These are phyloP conservation scores for Kickxella alabastrina DNA, from an alignment of 192 early-diverging fungal genomes.

Conservation along the genomic window DNA sequence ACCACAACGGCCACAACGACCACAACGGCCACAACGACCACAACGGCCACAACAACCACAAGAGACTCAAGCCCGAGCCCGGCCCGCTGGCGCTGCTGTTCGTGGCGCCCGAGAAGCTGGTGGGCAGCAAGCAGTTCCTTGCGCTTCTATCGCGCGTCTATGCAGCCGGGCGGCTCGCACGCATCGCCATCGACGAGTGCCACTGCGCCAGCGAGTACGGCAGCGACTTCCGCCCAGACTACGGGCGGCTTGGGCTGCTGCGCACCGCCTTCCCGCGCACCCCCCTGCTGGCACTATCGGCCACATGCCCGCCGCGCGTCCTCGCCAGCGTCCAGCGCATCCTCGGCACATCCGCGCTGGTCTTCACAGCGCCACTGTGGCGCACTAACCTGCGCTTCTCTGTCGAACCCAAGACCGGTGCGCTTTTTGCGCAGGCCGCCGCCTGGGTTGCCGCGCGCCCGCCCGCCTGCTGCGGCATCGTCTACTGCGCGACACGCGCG, in stretches of 20 bases:
- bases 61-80: background rate
- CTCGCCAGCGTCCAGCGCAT: constrained; percentile 54
- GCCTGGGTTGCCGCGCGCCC: constrained; percentile 58
- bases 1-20: no score
- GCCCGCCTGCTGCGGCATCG: constrained; percentile 59
- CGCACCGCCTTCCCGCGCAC: constrained; percentile 56
- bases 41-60: no score
- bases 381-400: constrained; percentile 61
- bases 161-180: constrained; percentile 32
- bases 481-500: constrained; percentile 66
- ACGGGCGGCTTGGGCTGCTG: constrained; percentile 50
- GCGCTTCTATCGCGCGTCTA: constrained; percentile 45
- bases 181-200: constrained; percentile 55
- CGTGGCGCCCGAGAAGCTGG: constrained; percentile 55
- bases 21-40: no score
- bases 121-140: constrained; percentile 43
- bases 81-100: constrained; percentile 43
- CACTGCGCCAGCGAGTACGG: constrained; percentile 55
- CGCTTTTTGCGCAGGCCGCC: constrained; percentile 48
- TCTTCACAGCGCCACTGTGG: constrained; percentile 61
- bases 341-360: constrained; percentile 53
- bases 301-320: constrained; percentile 61
- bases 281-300: constrained; percentile 75
- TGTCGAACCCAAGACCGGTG: constrained; percentile 53
- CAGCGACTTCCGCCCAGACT: constrained; percentile 58